These are phyloP conservation scores for Euphorbia lathyris DNA, from an alignment of 345 rosid species.

Conservation along the genomic window DNA sequence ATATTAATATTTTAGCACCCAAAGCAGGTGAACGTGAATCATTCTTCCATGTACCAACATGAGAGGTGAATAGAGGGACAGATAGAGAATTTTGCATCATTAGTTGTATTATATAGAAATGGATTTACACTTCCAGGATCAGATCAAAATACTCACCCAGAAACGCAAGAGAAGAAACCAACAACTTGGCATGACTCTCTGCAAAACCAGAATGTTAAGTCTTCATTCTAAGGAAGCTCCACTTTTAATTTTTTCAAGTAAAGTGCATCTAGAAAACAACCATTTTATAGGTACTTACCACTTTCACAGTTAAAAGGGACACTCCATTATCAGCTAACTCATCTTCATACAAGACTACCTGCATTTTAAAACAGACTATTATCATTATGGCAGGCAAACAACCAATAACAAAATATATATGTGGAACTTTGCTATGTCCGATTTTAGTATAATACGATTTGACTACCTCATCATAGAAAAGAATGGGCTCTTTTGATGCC, in stretches of 20 bases:
- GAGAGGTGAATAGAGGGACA: neutral
- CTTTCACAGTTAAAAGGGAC: conserved; percentile 89
- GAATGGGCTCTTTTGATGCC: conserved; percentile 88
- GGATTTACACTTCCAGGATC: neutral
- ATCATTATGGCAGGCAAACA: conserved; percentile 7
- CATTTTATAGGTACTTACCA: conserved; percentile 48
- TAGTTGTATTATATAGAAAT: neutral
- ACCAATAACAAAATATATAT: neutral
- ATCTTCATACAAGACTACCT: conserved; percentile 96
- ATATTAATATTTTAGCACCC: neutral
- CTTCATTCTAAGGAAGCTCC: neutral
- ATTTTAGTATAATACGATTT: conserved; percentile 4
- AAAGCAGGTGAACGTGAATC: neutral
- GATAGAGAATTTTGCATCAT: neutral
- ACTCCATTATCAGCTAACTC: conserved; percentile 94
- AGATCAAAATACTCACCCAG: conserved; percentile 68
- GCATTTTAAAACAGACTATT: conserved; percentile 25
- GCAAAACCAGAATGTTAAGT: conserved; percentile 23
- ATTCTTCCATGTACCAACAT: neutral
- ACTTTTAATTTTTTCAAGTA: neutral
- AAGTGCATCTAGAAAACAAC: conserved; percentile 11
- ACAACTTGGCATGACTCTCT: conserved; percentile 96
- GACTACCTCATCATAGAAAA: conserved; percentile 89
- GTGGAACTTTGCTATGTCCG: neutral
- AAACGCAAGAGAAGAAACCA: conserved; percentile 97